These are phyloP conservation scores for Dianthus caryophyllus DNA, from an alignment of 148 eudicot species.

Conservation along the genomic window DNA sequence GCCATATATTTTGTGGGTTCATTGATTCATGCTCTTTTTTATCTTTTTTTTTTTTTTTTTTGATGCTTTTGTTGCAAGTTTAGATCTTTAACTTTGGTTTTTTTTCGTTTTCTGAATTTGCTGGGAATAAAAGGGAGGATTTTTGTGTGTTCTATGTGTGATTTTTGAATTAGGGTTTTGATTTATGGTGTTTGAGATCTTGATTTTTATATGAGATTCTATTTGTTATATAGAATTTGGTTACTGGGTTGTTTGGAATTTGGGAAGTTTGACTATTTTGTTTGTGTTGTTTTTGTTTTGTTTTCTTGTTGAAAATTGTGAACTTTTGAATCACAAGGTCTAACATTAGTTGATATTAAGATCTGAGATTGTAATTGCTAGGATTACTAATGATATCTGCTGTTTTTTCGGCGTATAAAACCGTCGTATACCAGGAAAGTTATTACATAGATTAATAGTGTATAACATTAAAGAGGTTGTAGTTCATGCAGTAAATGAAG, in stretches of 20 bases:
- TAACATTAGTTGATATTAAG: too few relatives aligned
- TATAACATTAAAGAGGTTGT: too few relatives aligned
- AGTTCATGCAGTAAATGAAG: too few relatives aligned
- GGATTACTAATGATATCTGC: neutral
- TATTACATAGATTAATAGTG: too few relatives aligned
- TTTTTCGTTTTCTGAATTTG: too few relatives aligned
- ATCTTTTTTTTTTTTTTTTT: too few relatives aligned
- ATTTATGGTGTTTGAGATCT: neutral
- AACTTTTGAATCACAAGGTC: neutral
- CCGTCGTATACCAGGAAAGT: too few relatives aligned
- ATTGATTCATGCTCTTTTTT: neutral
- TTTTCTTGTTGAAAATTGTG: neutral
- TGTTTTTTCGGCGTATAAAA: neutral
- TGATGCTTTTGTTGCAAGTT: neutral
- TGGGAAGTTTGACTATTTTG: neutral
- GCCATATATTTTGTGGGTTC: neutral
- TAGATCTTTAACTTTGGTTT: conserved; percentile 9
- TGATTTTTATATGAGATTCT: neutral
- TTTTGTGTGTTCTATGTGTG: neutral
- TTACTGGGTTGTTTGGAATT: conserved; percentile 1
- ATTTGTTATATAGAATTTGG: neutral
- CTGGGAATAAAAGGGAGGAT: neutral
- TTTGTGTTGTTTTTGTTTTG: neutral
- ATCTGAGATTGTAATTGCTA: too few relatives aligned
- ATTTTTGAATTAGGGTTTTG: conserved; percentile 10